Evolutionary conservation across 164 flowering plant genomes (phyloP), one percentile per base, ranked within the genome.

Genomic region (Aristolochia californica): DNA sequence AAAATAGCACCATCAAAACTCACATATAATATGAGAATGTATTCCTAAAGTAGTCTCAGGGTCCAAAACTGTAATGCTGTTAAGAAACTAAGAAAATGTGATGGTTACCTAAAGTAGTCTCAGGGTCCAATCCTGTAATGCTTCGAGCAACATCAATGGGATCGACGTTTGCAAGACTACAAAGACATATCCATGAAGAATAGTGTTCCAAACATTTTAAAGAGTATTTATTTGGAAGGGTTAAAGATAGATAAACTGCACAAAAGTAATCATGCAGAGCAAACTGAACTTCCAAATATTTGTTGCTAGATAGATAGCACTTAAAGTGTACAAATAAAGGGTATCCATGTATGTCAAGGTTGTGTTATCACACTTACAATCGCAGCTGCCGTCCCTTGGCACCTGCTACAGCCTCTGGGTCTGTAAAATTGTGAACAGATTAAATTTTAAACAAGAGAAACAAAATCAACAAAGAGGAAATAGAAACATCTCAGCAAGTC

Each of bases 121-220:
- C 97, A 69, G 97, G 96, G 53, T 84, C 82, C 72, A 94, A 70
- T 58, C 99, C 99, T 7, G 74, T 45, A 58, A 84, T 83, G 72
- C 70, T 84, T 72, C 72, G 82, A 17, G 93, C 96, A 66, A 85
- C 88, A 65, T 94, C 99, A 64, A 85, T 72, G 30, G 99, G 99
- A 73, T 94, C 99, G 52, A 87, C 97, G 74, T 89, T 94, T 50
- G 99, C 99, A 57, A 94, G 96, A 73, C 99, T 94, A 78, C 51
- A 66, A 28, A 16, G 43, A 53, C 34, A 57, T 34, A 52, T 40
- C 34, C 26, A 48, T 48, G 50, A 23, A 26, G 50, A 60, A 60
- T 16, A n/a, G 66, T 52, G 9, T 57, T 30, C 22, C 14, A 34
- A 2, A 34, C 10, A 12, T 34, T 5, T 34, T 12, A 34, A 34